Evolutionary conservation across 1,284 basidiomycete species (phyloP), one percentile per base, ranked within the genome.

Genomic region (Cryptococcus sp.): DNA sequence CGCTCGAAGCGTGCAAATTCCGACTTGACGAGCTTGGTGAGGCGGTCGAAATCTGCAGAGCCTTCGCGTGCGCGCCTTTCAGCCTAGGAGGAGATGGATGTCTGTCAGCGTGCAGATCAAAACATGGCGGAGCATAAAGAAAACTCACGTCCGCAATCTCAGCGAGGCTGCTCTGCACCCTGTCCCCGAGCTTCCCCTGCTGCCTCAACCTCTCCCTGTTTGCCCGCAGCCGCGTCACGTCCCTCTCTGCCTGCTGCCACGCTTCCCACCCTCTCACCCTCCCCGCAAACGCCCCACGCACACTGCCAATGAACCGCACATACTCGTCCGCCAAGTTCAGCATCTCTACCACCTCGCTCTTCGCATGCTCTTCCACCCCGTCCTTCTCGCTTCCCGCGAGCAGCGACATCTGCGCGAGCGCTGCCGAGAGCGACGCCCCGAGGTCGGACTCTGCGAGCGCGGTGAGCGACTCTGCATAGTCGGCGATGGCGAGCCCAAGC

Each of bases 1-100:
- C 86, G 83, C 77, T 99, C 95, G 71, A 98, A 97, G 36, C 93
- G 81, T n/a, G 85, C 86, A 68, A 96, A 86, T 78, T 99, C 96
- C 4, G 82, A 79, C 77, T 98, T 98, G 68, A 93, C 87, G 24
- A 96, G 79, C 63, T 86, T 86, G 28, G 91, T 88, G 6, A 89
- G 87, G 33, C 87, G 83, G 46, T 97, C 92, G 70, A 91, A 98
- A 61, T 96, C 90, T 52, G 85, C 83, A 66, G 88, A 88, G 0
- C 87, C 82, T 50, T 93, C 91, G 46, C 88, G 77, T 3, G 87
- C 85, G 35, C 86, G 84, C 54, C 90, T 82, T 75, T 97, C 93
- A 1, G 88, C 87, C 92, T 91, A 18, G 33, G 36, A 12, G 46
- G 18, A 16, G 15, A 20, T 21, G 4, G 38, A 33, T 36, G 38